Percentiles rank a stretch among this genome's conserved stretches.
These are phyloP conservation scores for Excoecaria agallocha DNA, from an alignment of 345 rosid species.

Conservation along the genomic window DNA sequence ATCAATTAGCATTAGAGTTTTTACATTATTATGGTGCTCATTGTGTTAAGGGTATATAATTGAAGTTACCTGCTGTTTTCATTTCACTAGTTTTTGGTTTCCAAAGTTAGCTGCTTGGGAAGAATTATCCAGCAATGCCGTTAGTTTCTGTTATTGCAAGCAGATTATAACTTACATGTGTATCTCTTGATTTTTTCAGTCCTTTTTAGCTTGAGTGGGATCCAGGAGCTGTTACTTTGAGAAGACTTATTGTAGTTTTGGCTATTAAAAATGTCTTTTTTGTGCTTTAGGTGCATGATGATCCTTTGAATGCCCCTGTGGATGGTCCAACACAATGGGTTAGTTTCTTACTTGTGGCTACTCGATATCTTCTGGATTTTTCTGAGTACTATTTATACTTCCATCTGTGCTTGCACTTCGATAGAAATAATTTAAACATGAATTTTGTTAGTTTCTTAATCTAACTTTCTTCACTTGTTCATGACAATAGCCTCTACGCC, in stretches of 20 bases:
- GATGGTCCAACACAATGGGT: constrained; percentile 99
- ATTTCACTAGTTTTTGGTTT: background rate
- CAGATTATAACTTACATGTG: background rate
- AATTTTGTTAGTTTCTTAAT: background rate
- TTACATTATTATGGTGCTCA: background rate
- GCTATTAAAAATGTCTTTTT: constrained; percentile 26
- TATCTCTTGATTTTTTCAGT: background rate
- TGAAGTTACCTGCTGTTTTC: background rate
- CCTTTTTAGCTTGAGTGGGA: background rate
- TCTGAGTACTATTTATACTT: background rate
- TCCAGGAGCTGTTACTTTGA: too few relatives aligned
- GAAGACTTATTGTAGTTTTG: background rate
- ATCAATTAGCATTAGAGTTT: background rate
- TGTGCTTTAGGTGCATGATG: constrained; percentile 78
- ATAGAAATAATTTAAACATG: background rate
- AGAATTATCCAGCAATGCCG: background rate
- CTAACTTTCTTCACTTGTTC: constrained; percentile 11
- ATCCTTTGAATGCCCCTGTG: constrained; percentile 89
- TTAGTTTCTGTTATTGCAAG: background rate
- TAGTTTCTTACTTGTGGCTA: constrained; percentile 29
- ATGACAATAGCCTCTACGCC: constrained; percentile 65
- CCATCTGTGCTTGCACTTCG: background rate
- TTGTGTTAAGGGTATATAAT: background rate
- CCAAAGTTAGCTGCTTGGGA: background rate
- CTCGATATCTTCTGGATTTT: background rate